phyloP scores from a whole-genome alignment of 768 basidiomycete species.

The Albatrellus ellisii region DNA sequence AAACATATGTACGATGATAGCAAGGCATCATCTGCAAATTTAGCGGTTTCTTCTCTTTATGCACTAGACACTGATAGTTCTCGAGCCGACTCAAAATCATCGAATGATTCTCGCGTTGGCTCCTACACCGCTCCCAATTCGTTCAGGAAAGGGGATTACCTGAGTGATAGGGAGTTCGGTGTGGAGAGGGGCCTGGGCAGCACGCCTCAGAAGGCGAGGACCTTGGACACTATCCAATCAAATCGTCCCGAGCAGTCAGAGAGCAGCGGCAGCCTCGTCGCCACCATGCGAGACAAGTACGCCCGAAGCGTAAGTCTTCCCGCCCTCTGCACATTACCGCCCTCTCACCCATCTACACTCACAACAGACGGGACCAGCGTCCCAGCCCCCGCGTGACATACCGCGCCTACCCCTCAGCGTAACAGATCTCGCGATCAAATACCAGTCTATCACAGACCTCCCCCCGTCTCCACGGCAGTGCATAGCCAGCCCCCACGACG shows the following conservation, averaged over 20 bases:
- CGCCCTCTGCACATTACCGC: not conserved
- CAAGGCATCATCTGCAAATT: too few species aligned
- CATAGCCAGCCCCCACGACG: conserved; percentile 5
- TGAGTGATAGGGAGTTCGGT: conserved; percentile 18
- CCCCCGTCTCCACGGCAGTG: conserved; percentile 4
- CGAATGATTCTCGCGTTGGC: conserved; percentile 4
- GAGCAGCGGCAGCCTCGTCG: conserved; percentile 43
- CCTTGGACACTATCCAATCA: conserved; percentile 3
- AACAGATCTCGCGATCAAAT: conserved; percentile 48
- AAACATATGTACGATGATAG: too few species aligned
- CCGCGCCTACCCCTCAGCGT: conserved; percentile 55
- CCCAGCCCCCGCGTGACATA: conserved; percentile 45
- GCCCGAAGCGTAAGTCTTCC: conserved; percentile 35
- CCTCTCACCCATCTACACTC: not conserved
- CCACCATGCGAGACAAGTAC: conserved; percentile 56
- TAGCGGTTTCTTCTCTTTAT: too few species aligned
- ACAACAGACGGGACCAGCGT: conserved; percentile 33
- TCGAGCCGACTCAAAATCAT: too few species aligned
- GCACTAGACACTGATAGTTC: too few species aligned
- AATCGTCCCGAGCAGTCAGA: conserved; percentile 33
- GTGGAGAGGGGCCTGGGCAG: conserved; percentile 13
- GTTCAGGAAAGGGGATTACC: conserved; percentile 12
- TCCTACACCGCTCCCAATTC: conserved; percentile 5
- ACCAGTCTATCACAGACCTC: conserved; percentile 16
- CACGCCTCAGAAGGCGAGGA: conserved; percentile 15